These are phyloP conservation scores for Blastomyces emzantsi DNA, from an alignment of 2,329 filamentous ascomycete species.

Conservation along the genomic window DNA sequence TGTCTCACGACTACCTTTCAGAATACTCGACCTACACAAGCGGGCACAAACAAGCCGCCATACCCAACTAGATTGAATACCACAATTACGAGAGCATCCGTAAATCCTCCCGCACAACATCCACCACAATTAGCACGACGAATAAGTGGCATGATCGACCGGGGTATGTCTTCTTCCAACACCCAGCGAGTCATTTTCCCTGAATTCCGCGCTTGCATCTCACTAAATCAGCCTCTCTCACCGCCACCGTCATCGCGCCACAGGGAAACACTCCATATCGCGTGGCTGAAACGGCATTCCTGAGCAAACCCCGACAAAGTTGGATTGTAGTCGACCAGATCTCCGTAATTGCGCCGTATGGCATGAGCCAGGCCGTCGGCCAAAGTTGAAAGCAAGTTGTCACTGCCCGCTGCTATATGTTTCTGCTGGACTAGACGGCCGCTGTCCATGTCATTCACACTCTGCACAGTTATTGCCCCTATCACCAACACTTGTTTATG, in stretches of 20 bases:
- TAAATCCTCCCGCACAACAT: constrained; percentile 26
- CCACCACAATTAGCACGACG: constrained; percentile 42
- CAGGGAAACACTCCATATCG: constrained; percentile 13
- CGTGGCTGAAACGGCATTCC: constrained; percentile 28
- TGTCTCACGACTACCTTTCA: not conserved
- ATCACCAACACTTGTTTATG: constrained; percentile 48
- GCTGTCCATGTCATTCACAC: constrained; percentile 39
- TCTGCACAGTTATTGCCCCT: constrained; percentile 44
- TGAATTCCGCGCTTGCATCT: not conserved
- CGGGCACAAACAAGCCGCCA: not conserved
- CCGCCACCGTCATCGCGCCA: not conserved
- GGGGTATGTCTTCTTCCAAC: constrained; percentile 31
- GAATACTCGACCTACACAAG: not conserved
- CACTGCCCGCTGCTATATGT: constrained; percentile 41
- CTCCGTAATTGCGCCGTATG: constrained; percentile 49
- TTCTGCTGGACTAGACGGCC: constrained; percentile 35
- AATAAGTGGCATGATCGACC: constrained; percentile 42
- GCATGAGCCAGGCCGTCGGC: constrained; percentile 45
- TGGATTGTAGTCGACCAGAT: constrained; percentile 44
- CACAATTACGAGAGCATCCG: constrained; percentile 35
- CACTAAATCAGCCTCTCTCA: not conserved
- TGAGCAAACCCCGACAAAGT: constrained; percentile 28
- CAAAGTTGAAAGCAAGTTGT: constrained; percentile 50
- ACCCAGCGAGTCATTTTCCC: not conserved
- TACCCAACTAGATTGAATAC: constrained; percentile 30